Conservation (phyloP, 2,329 filamentous ascomycete species). For the Ophiostoma tasmaniense region DNA sequence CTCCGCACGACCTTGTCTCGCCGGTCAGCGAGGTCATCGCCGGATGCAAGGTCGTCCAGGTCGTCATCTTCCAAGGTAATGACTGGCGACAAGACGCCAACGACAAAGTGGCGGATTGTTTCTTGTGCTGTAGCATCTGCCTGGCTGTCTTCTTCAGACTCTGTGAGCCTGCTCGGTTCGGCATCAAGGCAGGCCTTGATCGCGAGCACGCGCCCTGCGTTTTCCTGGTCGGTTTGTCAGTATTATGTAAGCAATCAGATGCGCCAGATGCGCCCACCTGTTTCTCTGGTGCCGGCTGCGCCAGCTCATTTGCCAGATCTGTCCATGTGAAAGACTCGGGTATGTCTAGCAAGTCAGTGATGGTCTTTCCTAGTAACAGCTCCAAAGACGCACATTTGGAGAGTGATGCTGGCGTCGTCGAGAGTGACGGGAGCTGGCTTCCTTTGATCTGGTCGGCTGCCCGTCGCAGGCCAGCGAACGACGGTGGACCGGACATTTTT, state of each 20-base stretch:
- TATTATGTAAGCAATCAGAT: too few relatives aligned
- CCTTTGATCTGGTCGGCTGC: conserved; percentile 8
- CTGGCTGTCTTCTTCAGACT: background rate
- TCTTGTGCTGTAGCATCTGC: background rate
- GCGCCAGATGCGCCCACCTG: background rate
- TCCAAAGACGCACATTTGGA: background rate
- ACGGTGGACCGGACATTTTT: background rate
- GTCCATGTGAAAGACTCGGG: conserved; percentile 15
- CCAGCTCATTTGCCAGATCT: conserved; percentile 14
- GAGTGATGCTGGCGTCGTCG: background rate
- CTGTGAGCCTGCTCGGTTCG: conserved; percentile 5
- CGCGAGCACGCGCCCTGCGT: conserved; percentile 9
- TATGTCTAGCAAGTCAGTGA: conserved; percentile 1
- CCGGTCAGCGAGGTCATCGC: conserved; percentile 7
- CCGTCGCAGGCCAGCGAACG: conserved; percentile 13
- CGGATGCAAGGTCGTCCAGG: conserved; percentile 1
- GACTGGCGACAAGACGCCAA: conserved; percentile 15
- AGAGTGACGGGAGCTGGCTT: background rate
- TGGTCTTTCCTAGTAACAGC: background rate
- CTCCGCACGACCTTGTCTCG: conserved; percentile 5
- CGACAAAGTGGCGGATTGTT: conserved; percentile 15
- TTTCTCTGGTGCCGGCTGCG: conserved; percentile 1
- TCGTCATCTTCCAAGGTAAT: conserved; percentile 3
- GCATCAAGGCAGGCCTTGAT: conserved; percentile 13
- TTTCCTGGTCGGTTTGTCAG: background rate